These are phyloP conservation scores for Flaveria ramosissima DNA, from an alignment of 129 eudicot genomes.

Conservation along the genomic window DNA sequence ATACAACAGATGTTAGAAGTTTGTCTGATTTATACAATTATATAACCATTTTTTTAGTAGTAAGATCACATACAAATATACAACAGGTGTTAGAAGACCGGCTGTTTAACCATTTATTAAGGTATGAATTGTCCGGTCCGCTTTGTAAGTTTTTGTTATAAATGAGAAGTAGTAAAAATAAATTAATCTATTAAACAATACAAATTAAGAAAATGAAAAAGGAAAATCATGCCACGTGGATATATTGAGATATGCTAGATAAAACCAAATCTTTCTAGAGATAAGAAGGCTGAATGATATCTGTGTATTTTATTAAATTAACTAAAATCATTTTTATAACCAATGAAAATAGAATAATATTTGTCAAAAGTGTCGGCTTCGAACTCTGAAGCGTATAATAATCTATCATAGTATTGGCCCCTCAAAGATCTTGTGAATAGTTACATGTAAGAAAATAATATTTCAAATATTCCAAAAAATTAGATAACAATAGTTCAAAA, in stretches of 20 bases:
- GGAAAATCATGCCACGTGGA: not conserved
- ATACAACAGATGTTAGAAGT: no score
- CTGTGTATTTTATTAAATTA: not conserved
- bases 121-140: no score
- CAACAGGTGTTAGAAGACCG: no score
- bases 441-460: not conserved
- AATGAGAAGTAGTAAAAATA: no score
- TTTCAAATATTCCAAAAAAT: not conserved
- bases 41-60: no score
- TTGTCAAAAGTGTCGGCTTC: constrained; percentile 9
- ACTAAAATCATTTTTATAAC: no score
- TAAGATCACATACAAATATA: no score
- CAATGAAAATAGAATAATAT: not conserved
- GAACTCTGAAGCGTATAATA: not conserved
- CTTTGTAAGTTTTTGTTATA: not conserved
- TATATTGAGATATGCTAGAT: not conserved
- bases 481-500: not conserved
- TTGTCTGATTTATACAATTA: no score
- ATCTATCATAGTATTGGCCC: constrained; percentile 5
- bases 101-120: no score
- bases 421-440: constrained; percentile 1
- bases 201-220: not conserved
- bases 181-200: no score
- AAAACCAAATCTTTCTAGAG: constrained; percentile 3
- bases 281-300: constrained; percentile 3